A percentile compares a stretch with the other conserved stretches of the same genome.
phyloP scores from a whole-genome alignment of 2,329 filamentous ascomycete genomes.

The Neofusicoccum parvum region DNA sequence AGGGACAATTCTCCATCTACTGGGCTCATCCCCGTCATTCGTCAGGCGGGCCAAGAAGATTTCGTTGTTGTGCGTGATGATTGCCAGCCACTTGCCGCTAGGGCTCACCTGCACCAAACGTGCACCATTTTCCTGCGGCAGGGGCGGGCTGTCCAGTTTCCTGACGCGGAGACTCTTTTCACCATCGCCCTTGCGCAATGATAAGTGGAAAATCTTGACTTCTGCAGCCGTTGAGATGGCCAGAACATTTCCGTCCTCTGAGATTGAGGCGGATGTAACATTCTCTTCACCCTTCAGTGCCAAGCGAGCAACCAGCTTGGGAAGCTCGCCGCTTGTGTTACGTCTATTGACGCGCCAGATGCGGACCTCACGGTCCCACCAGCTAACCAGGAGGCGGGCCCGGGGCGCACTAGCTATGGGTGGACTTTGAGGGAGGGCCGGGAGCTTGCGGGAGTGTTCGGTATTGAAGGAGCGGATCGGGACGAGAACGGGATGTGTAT shows the following conservation, averaged over 20 bases:
- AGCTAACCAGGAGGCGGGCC: slow-evolving; percentile 78
- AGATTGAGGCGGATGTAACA: slow-evolving; percentile 75
- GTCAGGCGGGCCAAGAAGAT: slow-evolving; percentile 52
- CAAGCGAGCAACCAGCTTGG: slow-evolving; percentile 44
- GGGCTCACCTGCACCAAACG: slow-evolving; percentile 70
- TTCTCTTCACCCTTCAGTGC: slow-evolving; percentile 68
- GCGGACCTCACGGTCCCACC: slow-evolving; percentile 87
- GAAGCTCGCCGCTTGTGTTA: slow-evolving; percentile 46
- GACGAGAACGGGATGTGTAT: slow-evolving; percentile 79
- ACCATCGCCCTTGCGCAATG: slow-evolving; percentile 53
- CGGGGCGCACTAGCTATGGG: slow-evolving; percentile 72
- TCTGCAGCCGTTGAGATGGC: slow-evolving; percentile 74
- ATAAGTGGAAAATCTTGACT: slow-evolving; percentile 76
- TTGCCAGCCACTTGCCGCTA: slow-evolving; percentile 68
- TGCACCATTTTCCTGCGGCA: slow-evolving; percentile 60
- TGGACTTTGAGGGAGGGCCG: slow-evolving; percentile 79
- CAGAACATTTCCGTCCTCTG: slow-evolving; percentile 70
- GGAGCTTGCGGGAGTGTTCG: slow-evolving; percentile 79
- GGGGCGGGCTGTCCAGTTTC: slow-evolving; percentile 66
- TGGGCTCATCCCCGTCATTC: slow-evolving; percentile 42
- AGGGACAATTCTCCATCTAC: slow-evolving; percentile 41
- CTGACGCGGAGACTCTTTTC: slow-evolving; percentile 68
- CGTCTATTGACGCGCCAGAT: slow-evolving; percentile 71
- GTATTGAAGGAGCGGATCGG: slow-evolving; percentile 76
- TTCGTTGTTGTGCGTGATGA: slow-evolving; percentile 50